These are phyloP conservation scores for Taiozyma sp. DNA, from an alignment of 1,139 yeast genomes.

Conservation along the genomic window DNA sequence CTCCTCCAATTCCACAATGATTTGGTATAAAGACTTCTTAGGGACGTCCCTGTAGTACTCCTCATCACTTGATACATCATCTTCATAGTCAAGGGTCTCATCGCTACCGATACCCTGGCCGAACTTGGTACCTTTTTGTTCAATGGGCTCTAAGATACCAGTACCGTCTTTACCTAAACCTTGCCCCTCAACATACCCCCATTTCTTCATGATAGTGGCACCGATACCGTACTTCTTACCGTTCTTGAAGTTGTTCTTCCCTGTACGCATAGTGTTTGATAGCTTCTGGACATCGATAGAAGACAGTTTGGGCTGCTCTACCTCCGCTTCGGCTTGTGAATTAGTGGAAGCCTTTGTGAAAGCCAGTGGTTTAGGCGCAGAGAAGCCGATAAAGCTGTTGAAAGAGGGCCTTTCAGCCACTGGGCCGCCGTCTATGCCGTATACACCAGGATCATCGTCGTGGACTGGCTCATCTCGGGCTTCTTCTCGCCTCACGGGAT, in stretches of 20 bases:
- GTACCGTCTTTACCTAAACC: conserved; percentile 71
- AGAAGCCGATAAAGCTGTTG: neutral
- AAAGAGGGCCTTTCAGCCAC: neutral
- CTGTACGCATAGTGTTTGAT: conserved; percentile 2
- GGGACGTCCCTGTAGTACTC: conserved; percentile 23
- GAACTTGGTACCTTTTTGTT: conserved; percentile 59
- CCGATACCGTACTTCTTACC: conserved; percentile 71
- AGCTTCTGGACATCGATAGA: conserved; percentile 14
- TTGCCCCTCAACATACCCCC: conserved; percentile 85
- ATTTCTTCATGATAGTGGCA: conserved; percentile 67
- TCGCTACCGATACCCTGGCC: conserved; percentile 69
- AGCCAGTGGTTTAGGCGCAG: conserved; percentile 2
- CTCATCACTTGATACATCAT: conserved; percentile 18
- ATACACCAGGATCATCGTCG: neutral
- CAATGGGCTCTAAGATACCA: conserved; percentile 79
- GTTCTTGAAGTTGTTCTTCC: conserved; percentile 12
- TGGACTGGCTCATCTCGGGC: neutral
- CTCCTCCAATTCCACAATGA: conserved; percentile 34
- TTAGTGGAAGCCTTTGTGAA: conserved; percentile 6
- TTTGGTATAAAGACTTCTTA: conserved; percentile 28
- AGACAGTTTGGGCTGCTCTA: conserved; percentile 10
- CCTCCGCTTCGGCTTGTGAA: neutral
- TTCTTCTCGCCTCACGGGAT: neutral
- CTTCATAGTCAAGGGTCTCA: conserved; percentile 12
- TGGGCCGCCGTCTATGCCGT: neutral